phyloP scores from a whole-genome alignment of 352 stramenopile species.

The Globisporangium uncinulatum region DNA sequence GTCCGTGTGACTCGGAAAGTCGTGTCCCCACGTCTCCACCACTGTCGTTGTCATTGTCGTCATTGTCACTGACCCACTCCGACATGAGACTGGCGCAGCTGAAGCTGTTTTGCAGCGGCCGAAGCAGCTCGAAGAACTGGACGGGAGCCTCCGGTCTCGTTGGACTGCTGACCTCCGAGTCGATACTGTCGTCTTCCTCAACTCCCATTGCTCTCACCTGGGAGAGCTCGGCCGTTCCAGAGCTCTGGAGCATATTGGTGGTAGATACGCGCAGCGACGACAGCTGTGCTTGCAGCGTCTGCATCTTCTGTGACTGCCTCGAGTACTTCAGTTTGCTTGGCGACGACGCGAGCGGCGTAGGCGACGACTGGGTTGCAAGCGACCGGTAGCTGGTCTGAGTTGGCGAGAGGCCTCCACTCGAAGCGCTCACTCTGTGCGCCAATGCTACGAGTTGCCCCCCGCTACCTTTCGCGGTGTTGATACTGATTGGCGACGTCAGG shows the following conservation, averaged over 20 bases:
- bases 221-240: neutral
- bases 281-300: constrained; percentile 22
- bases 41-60: constrained; percentile 24
- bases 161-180: neutral
- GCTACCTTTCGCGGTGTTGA: constrained; percentile 5
- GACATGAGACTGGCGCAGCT: constrained; percentile 30
- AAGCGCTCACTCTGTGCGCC: neutral
- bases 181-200: neutral
- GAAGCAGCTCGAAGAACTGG: constrained; percentile 44
- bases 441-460: neutral
- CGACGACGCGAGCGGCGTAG: neutral
- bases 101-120: constrained; percentile 52
- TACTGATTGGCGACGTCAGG: constrained; percentile 10
- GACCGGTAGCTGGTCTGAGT: neutral
- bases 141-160: constrained; percentile 5
- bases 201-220: neutral
- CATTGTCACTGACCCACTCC: constrained; percentile 28
- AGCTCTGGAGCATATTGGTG: neutral
- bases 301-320: constrained; percentile 26
- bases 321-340: constrained; percentile 22
- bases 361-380: neutral
- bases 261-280: constrained; percentile 10
- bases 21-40: constrained; percentile 3
- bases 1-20: constrained; percentile 1
- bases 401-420: neutral